phyloP scores from a whole-genome alignment of 73 alveolate genomes.

The Paramecium sexaurelia region DNA sequence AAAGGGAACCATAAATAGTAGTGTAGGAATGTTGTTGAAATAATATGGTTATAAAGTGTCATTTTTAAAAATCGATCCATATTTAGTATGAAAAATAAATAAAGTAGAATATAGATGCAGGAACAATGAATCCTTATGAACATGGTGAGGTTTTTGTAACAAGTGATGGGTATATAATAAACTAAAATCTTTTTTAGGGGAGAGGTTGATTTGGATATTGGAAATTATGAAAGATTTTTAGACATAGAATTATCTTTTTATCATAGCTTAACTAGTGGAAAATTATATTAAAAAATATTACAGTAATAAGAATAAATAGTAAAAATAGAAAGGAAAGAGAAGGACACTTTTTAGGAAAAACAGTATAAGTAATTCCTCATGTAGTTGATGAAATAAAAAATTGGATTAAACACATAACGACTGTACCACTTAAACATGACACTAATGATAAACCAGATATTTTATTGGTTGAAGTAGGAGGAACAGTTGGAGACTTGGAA shows the following conservation, averaged over 20 bases:
- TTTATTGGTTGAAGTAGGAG: constrained; percentile 81
- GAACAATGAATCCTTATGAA: constrained; percentile 84
- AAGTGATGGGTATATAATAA: constrained; percentile 68
- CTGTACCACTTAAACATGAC: constrained; percentile 40
- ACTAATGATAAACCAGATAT: constrained; percentile 66
- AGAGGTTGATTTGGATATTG: constrained; percentile 81
- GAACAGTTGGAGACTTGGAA: constrained; percentile 84
- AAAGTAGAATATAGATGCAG: constrained; percentile 79
- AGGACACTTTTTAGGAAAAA: constrained; percentile 80
- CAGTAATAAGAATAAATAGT: not conserved
- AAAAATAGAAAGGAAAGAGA: constrained; percentile 65
- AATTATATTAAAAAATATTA: constrained; percentile 62
- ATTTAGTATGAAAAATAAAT: constrained; percentile 49
- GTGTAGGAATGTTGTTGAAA: constrained; percentile 74
- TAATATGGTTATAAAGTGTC: constrained; percentile 72
- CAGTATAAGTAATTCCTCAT: constrained; percentile 84
- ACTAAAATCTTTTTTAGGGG: constrained; percentile 52
- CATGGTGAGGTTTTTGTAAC: constrained; percentile 84
- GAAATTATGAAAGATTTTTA: constrained; percentile 81
- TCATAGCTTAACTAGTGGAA: constrained; percentile 79
- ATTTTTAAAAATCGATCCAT: constrained; percentile 82
- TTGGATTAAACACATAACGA: constrained; percentile 53
- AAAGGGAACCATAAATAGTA: constrained; percentile 76
- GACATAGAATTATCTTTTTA: constrained; percentile 65
- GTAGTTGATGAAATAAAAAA: constrained; percentile 74